Evolutionary conservation across 148 eudicot genomes (phyloP).

Genomic region (Nyssa sinensis): DNA sequence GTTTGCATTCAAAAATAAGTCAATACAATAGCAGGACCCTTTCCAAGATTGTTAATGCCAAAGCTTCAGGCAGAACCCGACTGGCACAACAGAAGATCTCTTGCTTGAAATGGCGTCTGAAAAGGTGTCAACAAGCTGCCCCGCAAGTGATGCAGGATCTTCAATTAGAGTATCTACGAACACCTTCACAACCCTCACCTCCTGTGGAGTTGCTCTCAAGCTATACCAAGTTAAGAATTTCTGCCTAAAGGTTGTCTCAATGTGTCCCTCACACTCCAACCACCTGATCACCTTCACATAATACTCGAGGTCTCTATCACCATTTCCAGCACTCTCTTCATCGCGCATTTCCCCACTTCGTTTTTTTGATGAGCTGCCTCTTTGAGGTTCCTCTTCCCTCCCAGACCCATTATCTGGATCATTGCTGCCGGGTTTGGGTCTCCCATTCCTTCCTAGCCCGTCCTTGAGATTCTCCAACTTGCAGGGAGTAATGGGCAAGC

Average conservation of each 20-base stretch:
- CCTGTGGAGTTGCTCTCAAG: slow-evolving; percentile 70
- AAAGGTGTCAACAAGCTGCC: slow-evolving; percentile 77
- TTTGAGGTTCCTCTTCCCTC: slow-evolving; percentile 42
- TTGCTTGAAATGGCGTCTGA: slow-evolving; percentile 57
- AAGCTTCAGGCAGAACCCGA: slow-evolving; percentile 77
- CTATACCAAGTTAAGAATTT: slow-evolving; percentile 86
- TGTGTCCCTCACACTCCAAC: slow-evolving; percentile 73
- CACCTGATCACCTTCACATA: slow-evolving; percentile 67
- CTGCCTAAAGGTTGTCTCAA: slow-evolving; percentile 67
- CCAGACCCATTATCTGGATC: slow-evolving; percentile 25
- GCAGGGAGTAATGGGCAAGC: slow-evolving; percentile 65
- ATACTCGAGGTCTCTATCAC: slow-evolving; percentile 45
- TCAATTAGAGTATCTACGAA: slow-evolving; percentile 63
- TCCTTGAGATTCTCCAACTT: slow-evolving; percentile 49
- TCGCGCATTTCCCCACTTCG: slow-evolving; percentile 33
- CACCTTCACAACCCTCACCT: slow-evolving; percentile 68
- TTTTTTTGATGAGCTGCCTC: slow-evolving; percentile 52
- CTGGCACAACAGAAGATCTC: slow-evolving; percentile 40
- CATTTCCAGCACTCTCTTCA: slow-evolving; percentile 35
- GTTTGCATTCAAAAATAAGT: neutral
- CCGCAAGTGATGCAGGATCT: slow-evolving; percentile 72
- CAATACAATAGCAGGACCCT: slow-evolving; percentile 4
- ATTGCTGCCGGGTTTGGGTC: slow-evolving; percentile 32
- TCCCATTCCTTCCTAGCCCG: slow-evolving; percentile 21
- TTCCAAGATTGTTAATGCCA: slow-evolving; percentile 53